A percentile compares a stretch with the other conserved stretches of the same genome.
These are phyloP conservation scores for Metarhizium guizhouense DNA, from an alignment of 2,329 filamentous ascomycete species.

Conservation along the genomic window DNA sequence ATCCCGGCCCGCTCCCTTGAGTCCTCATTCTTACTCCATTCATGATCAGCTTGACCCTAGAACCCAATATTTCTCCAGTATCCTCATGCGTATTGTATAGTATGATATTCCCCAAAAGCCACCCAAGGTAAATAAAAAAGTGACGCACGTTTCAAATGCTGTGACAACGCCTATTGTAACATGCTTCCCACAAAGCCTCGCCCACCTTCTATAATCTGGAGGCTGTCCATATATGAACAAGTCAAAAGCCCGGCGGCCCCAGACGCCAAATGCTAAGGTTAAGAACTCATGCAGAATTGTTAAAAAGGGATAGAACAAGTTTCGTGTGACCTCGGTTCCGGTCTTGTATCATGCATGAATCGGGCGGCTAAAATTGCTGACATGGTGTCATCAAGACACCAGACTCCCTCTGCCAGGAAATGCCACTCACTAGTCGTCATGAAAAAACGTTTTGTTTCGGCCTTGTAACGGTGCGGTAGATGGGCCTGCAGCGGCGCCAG, in stretches of 20 bases:
- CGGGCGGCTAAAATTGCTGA: background rate
- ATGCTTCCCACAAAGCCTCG: slow-evolving; percentile 23
- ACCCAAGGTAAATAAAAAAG: background rate
- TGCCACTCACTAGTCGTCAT: slow-evolving; percentile 29
- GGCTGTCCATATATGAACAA: slow-evolving; percentile 19
- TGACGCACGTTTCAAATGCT: slow-evolving; percentile 14
- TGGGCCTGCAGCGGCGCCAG: slow-evolving; percentile 45
- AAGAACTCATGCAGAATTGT: background rate
- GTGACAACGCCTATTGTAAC: slow-evolving; percentile 24
- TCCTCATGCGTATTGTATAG: slow-evolving; percentile 14
- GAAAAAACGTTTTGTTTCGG: slow-evolving; percentile 40
- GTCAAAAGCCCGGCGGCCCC: slow-evolving; percentile 10
- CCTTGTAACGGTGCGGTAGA: slow-evolving; percentile 23
- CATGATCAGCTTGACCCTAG: background rate
- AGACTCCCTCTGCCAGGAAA: background rate
- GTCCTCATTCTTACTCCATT: background rate
- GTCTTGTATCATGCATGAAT: background rate
- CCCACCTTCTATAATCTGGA: slow-evolving; percentile 22
- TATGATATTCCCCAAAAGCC: slow-evolving; percentile 15
- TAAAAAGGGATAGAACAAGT: slow-evolving; percentile 2
- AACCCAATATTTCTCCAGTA: background rate
- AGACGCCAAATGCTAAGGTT: background rate
- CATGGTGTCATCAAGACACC: slow-evolving; percentile 8
- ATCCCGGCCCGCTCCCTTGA: slow-evolving; percentile 8
- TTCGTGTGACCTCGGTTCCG: background rate